These are phyloP conservation scores for Manihot esculenta DNA, from an alignment of 441 rosid species.

Conservation along the genomic window DNA sequence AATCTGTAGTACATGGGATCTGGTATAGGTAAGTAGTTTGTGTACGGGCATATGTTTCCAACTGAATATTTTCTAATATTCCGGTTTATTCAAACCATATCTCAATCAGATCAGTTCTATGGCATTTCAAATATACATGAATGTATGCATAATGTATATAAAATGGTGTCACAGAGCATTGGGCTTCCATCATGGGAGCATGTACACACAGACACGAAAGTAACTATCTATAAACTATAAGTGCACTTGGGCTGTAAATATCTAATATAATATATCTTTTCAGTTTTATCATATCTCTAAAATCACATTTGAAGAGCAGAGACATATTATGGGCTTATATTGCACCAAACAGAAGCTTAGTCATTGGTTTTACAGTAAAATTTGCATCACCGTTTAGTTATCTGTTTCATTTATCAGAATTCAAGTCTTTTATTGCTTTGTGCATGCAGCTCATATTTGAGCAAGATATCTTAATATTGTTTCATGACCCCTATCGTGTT, in stretches of 20 bases:
- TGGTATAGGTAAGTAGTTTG: too few relatives aligned
- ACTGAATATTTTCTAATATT: not conserved
- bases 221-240: not conserved
- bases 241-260: not conserved
- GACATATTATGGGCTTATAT: too few relatives aligned
- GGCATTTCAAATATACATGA: not conserved
- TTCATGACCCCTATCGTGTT: slow-evolving; percentile 5
- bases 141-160: not conserved
- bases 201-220: too few relatives aligned
- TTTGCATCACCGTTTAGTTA: not conserved
- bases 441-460: not conserved
- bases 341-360: too few relatives aligned
- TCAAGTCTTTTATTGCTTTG: not conserved
- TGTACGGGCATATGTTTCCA: too few relatives aligned
- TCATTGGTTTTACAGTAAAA: not conserved
- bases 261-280: not conserved
- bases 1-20: too few relatives aligned
- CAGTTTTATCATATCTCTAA: not conserved
- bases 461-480: not conserved
- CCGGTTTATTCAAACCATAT: not conserved
- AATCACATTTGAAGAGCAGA: not conserved
- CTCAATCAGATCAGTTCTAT: not conserved
- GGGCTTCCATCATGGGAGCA: not conserved
- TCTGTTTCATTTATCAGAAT: not conserved
- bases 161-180: not conserved